Evolutionary conservation across 768 basidiomycete genomes (phyloP).

Genomic region (Saitozyma podzolica): DNA sequence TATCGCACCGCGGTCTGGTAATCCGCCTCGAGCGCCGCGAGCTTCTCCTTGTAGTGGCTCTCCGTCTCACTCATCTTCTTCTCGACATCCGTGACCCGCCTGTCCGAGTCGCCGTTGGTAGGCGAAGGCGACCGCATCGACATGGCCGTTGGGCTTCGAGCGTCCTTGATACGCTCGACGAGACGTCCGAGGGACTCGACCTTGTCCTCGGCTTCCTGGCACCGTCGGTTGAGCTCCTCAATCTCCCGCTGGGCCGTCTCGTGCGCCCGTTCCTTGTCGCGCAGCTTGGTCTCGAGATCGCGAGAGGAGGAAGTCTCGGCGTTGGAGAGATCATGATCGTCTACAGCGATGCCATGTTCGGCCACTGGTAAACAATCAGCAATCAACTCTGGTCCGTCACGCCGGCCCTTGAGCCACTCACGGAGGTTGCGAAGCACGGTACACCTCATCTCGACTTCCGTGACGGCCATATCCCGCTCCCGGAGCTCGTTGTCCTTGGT

Average conservation of each 20-base stretch:
- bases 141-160: conserved; percentile 58
- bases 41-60: conserved; percentile 70
- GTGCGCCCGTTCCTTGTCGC: conserved; percentile 69
- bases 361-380: conserved; percentile 56
- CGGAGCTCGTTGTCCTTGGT: conserved; percentile 66
- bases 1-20: conserved; percentile 96
- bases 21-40: conserved; percentile 89
- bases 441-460: conserved; percentile 71
- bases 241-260: conserved; percentile 77
- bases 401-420: conserved; percentile 8
- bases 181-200: conserved; percentile 65
- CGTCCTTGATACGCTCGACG: conserved; percentile 66
- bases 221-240: conserved; percentile 64
- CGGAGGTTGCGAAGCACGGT: conserved; percentile 75
- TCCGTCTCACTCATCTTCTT: conserved; percentile 77
- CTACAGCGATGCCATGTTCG: conserved; percentile 79
- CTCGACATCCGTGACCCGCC: conserved; percentile 68
- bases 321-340: conserved; percentile 65
- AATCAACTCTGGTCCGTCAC: no score
- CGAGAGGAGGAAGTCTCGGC: conserved; percentile 40
- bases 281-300: conserved; percentile 76
- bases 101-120: conserved; percentile 38
- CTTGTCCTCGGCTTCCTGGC: conserved; percentile 73
- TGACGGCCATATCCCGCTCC: conserved; percentile 65
- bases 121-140: conserved; percentile 53